Evolutionary conservation across 176 grass and related monocot genomes (phyloP).

Genomic region (Cenchrus americanus): DNA sequence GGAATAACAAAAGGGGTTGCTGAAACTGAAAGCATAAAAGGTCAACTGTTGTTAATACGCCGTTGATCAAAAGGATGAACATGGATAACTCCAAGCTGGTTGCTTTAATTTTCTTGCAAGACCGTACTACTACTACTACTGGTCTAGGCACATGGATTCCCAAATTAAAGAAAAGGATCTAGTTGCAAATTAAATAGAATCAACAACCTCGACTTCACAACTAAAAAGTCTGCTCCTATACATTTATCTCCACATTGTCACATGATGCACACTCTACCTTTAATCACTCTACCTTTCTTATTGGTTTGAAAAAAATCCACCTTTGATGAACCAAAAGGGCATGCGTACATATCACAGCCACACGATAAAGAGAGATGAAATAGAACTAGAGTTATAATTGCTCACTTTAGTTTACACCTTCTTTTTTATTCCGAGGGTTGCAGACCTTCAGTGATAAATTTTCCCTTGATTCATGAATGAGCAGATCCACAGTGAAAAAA

Average conservation of each 20-base stretch:
- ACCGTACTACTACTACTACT: background rate
- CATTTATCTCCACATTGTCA: background rate
- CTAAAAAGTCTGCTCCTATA: background rate
- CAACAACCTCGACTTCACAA: background rate
- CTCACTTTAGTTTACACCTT: background rate
- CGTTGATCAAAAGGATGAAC: background rate
- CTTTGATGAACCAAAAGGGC: background rate
- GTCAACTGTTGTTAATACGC: background rate
- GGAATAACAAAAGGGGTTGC: background rate
- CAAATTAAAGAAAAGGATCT: background rate
- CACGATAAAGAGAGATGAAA: background rate
- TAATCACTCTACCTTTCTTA: background rate
- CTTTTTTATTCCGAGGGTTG: background rate
- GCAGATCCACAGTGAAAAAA: background rate
- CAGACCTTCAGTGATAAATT: background rate
- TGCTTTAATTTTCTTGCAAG: background rate
- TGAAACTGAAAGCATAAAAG: background rate
- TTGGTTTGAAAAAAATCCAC: background rate
- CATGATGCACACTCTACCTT: background rate
- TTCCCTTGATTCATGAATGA: background rate
- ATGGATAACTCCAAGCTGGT: background rate
- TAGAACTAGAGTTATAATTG: background rate
- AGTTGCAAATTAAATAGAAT: constrained; percentile 3
- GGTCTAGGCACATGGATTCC: constrained; percentile 16
- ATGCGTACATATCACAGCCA: background rate